A percentile compares a stretch with the other conserved stretches of the same genome.
phyloP scores from a whole-genome alignment of 345 rosid genomes.

The Laguncularia racemosa region DNA sequence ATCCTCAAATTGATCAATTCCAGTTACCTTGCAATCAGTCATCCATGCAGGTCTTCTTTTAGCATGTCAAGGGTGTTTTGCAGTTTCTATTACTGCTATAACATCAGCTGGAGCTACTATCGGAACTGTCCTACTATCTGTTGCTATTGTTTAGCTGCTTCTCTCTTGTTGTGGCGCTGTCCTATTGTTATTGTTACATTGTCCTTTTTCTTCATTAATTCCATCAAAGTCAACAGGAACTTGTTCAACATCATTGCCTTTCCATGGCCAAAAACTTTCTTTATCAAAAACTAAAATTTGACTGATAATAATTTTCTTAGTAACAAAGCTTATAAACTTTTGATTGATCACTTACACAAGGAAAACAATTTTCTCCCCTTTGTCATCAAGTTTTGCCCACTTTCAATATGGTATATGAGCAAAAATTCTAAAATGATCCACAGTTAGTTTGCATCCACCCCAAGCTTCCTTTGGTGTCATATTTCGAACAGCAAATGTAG shows the following conservation, averaged over 20 bases:
- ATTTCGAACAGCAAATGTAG: not conserved
- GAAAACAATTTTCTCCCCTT: not conserved
- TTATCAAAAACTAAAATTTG: not conserved
- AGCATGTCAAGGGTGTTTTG: too few species aligned
- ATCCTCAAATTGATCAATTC: not conserved
- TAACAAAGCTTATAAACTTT: not conserved
- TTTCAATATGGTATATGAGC: not conserved
- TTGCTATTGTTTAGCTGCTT: too few species aligned
- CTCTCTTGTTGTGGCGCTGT: too few species aligned
- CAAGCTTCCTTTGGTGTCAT: not conserved
- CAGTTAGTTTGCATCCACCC: not conserved
- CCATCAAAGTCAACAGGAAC: too few species aligned
- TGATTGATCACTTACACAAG: not conserved
- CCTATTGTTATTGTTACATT: too few species aligned
- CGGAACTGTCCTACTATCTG: too few species aligned
- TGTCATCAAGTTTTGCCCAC: not conserved
- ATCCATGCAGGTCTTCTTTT: not conserved
- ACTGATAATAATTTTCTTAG: not conserved
- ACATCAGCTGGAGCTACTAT: too few species aligned
- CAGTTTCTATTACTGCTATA: too few species aligned
- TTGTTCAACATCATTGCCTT: too few species aligned
- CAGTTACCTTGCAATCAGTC: too few species aligned
- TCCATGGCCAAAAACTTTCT: not conserved
- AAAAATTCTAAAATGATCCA: not conserved
- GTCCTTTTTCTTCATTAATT: too few species aligned